phyloP scores from a whole-genome alignment of 129 eudicot species.

The Scalesia atractyloides region DNA sequence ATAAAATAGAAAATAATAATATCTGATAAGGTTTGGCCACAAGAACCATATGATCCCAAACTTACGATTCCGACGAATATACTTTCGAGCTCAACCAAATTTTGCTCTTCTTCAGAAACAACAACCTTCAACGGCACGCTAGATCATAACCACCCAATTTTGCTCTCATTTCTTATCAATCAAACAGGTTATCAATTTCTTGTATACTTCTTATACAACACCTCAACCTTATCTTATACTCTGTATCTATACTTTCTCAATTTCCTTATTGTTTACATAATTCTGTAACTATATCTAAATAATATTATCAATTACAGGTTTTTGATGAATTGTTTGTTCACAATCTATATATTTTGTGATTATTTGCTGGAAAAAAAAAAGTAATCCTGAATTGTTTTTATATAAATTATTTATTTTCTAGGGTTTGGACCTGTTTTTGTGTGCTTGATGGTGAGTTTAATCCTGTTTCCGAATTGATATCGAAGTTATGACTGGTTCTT shows the following conservation, averaged over 20 bases:
- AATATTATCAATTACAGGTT: conserved; percentile 3
- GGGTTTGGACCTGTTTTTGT: conserved; percentile 18
- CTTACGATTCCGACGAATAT: neutral
- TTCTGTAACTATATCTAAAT: conserved; percentile 7
- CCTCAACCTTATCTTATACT: neutral
- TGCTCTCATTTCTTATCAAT: conserved; percentile 2
- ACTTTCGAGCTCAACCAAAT: neutral
- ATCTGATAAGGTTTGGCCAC: neutral
- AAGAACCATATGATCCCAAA: neutral
- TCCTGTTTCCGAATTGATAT: neutral
- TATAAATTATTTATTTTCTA: conserved; percentile 9
- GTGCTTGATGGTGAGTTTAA: conserved; percentile 4
- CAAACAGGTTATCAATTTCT: conserved; percentile 5
- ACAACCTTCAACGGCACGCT: neutral
- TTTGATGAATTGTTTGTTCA: neutral
- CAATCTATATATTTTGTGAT: conserved; percentile 9
- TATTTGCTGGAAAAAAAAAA: neutral
- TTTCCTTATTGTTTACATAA: conserved; percentile 21
- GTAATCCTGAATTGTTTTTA: neutral
- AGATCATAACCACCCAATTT: conserved; percentile 19
- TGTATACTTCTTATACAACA: neutral
- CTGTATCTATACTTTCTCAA: neutral
- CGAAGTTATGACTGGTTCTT: conserved; percentile 53
- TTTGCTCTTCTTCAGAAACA: no score
- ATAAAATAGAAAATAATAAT: neutral